Base-by-base conservation (phyloP, 164 flowering plant genomes). In the Tetrastigma voinierianum region DNA sequence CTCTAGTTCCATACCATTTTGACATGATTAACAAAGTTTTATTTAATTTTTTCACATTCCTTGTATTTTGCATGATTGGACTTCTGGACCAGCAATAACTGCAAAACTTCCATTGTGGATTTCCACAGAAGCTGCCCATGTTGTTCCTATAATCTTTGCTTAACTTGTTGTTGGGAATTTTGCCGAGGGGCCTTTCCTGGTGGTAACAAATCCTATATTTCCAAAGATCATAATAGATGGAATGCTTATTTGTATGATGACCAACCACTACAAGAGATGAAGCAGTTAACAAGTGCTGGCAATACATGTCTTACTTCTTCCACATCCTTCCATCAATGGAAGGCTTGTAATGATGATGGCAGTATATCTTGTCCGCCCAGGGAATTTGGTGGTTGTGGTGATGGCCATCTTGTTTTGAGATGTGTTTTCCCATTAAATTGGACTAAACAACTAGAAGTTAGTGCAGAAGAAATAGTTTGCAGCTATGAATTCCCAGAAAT, bases 121-220 rank as follows among this genome's bases (percentile, higher is more conserved):
- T 74, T 81, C 67, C 89, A 88, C 57, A 81, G 90, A 81, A 88
- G 90, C 77, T 93, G 97, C 72, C 67, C 80, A 63, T 77, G 72
- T 11, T 87, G 97, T 76, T 91, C 87, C 5, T 91, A 79, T 74
- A 80, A 73, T 23, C 87, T 91, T 47, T 93, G 97, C 79, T 79
- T 88, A 75, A 75, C 74, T 66, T 91, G 96, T 74, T 86, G 86
- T 68, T 71, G 71, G 52, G 88, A 86, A 59, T 64, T 82, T 32
- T 65, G 73, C 49, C 65, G 20, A 66, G 86, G 78, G 32, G 78
- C 61, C 40, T 53, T 69, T 44, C 67, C 40, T 62, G 80, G 70
- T 70, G 69, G 70, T 46, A 57, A 20, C 59, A 72, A 64, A 69
- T 40, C 40, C 4, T 59, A 44, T n/a, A 18, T 47, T 17, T 66